A percentile compares a stretch with the other conserved stretches of the same genome.
These are phyloP conservation scores for Macadamia tetraphylla DNA, from an alignment of 164 flowering plant species.

Conservation along the genomic window DNA sequence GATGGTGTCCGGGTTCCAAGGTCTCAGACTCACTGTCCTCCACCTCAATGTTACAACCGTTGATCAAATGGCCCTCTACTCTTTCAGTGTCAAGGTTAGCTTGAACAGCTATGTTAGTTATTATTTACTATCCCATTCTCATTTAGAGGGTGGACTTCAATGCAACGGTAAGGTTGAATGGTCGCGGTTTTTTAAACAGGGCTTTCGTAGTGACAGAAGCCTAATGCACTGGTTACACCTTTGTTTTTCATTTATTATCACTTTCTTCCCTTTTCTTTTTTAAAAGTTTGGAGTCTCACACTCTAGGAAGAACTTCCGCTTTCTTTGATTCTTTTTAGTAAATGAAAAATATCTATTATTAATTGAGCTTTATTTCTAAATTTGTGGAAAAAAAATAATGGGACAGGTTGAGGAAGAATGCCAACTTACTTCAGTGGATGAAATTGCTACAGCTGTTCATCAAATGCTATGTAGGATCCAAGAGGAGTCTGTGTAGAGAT, in stretches of 20 bases:
- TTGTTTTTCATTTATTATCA: background rate
- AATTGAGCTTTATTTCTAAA: too few relatives aligned
- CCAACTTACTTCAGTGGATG: conserved; percentile 54
- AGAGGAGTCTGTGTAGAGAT: conserved; percentile 34
- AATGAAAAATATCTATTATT: too few relatives aligned
- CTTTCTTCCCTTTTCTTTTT: background rate
- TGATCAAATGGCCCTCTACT: conserved; percentile 59
- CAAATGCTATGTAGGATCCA: conserved; percentile 50
- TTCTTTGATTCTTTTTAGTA: too few relatives aligned
- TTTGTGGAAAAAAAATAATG: too few relatives aligned
- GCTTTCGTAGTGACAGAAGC: too few relatives aligned
- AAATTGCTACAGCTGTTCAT: conserved; percentile 59
- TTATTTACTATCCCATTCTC: background rate
- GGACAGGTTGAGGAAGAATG: conserved; percentile 71
- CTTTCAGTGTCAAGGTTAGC: conserved; percentile 71
- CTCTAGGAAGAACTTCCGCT: too few relatives aligned
- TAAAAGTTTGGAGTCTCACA: too few relatives aligned
- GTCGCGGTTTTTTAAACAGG: too few relatives aligned
- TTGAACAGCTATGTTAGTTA: conserved; percentile 5
- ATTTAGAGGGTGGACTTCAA: background rate
- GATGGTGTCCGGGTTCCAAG: conserved; percentile 56
- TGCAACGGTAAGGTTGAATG: too few relatives aligned
- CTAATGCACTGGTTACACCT: too few relatives aligned
- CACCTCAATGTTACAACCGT: conserved; percentile 74
- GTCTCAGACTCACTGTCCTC: conserved; percentile 50